phyloP scores from a whole-genome alignment of 495 filamentous ascomycete species.

The Penicillium parvum region DNA sequence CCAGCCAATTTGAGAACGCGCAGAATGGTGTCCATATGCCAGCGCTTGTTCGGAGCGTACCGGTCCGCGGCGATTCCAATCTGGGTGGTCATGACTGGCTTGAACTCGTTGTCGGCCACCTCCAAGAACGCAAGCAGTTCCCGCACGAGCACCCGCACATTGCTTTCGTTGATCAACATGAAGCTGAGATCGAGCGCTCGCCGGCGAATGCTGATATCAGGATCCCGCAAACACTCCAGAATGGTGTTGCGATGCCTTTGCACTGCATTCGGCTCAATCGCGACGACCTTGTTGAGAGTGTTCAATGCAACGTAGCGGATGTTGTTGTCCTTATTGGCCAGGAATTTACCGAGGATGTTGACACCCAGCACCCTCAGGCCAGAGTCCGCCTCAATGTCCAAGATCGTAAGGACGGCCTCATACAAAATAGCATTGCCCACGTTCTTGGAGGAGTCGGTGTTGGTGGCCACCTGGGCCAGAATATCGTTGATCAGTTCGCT shows the following conservation, averaged over 20 bases:
- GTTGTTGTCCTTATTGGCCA: constrained; percentile 97
- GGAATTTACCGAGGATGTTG: constrained; percentile 96
- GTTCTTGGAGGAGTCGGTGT: constrained; percentile 97
- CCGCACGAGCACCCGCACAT: constrained; percentile 86
- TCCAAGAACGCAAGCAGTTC: constrained; percentile 93
- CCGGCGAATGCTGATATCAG: constrained; percentile 96
- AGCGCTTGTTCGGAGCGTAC: constrained; percentile 92
- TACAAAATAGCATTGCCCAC: constrained; percentile 97
- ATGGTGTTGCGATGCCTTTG: constrained; percentile 97
- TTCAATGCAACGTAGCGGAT: constrained; percentile 98
- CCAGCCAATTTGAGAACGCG: constrained; percentile 92
- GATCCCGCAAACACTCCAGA: constrained; percentile 90
- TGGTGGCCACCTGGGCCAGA: constrained; percentile 94
- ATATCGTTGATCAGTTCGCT: constrained; percentile 99
- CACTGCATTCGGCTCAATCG: constrained; percentile 95
- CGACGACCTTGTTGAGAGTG: constrained; percentile 96
- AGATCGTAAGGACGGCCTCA: constrained; percentile 93
- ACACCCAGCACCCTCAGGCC: constrained; percentile 90
- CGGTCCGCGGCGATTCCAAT: constrained; percentile 96
- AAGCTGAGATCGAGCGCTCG: constrained; percentile 95
- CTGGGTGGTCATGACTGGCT: constrained; percentile 92
- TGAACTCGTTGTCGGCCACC: constrained; percentile 97
- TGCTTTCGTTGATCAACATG: constrained; percentile 93
- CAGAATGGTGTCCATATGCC: constrained; percentile 97
- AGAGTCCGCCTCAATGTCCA: constrained; percentile 96